phyloP scores from a whole-genome alignment of 192 early-diverging fungal species.

The Coemansia umbellata region DNA sequence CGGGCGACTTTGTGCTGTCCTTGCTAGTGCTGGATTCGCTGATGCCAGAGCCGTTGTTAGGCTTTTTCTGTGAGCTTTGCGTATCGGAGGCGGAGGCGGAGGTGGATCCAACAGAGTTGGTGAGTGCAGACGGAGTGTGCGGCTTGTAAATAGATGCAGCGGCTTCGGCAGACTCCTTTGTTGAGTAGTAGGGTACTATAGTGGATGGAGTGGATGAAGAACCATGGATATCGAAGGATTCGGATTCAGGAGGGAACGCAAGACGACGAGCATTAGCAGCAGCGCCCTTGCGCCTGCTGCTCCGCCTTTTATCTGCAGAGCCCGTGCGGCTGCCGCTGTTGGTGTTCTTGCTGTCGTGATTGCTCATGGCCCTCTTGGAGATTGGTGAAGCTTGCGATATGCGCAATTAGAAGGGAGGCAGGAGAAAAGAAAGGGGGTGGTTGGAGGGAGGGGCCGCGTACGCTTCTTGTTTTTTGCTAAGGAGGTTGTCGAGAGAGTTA shows the following conservation, averaged over 20 bases:
- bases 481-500: not conserved
- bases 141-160: constrained; percentile 1
- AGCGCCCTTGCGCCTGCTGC: constrained; percentile 9
- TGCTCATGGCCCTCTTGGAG: not conserved
- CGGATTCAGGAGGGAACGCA: constrained; percentile 35
- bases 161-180: constrained; percentile 1
- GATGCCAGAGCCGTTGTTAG: not conserved
- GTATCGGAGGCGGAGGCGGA: not conserved
- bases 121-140: not conserved
- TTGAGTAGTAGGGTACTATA: constrained; percentile 1
- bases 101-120: not conserved
- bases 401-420: not conserved
- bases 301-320: constrained; percentile 34
- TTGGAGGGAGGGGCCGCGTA: not conserved
- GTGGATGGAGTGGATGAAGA: constrained; percentile 18
- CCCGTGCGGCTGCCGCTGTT: constrained; percentile 6
- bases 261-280: constrained; percentile 10
- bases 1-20: constrained; percentile 15
- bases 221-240: constrained; percentile 41
- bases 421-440: not conserved
- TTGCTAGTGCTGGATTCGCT: not conserved
- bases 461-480: too few species aligned
- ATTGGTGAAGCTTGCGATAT: not conserved
- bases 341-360: constrained; percentile 6
- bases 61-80: not conserved